Evolutionary conservation across 2,329 filamentous ascomycete species (phyloP), one percentile per base, ranked within the genome.

Genomic region (Cladosporium sp.): DNA sequence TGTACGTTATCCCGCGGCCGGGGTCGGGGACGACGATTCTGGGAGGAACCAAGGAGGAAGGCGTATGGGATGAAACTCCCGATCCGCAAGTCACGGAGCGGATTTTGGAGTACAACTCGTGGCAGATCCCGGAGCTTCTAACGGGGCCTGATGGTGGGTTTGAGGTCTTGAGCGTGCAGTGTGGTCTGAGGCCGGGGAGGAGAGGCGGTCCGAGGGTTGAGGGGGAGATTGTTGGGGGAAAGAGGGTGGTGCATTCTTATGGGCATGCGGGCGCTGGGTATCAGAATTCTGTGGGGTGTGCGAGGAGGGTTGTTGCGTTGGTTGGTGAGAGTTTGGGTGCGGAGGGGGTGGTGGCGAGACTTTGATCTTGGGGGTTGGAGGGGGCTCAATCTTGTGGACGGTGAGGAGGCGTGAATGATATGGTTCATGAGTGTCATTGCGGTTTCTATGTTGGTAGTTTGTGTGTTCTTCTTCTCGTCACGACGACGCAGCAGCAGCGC

Each of bases 211-310:
- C 67, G 49, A 70, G 72, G 55, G 59, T 73, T 12, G 72, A 74
- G 58, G 53, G 59, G 38, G 72, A 75, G 54, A 59, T 56, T 18
- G 59, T 63, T 11, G 62, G 57, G 3, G 55, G 55, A 12, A 61
- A 56, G 57, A 59, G 55, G 48, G 63, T 75, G 8, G 67, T 74
- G 32, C 73, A 76, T 67, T 61, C 66, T 45, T 77, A 76, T 67
- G 74, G 73, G 11, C 71, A 75, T 68, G 68, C 66, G 18, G 72
- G 72, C 2, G 72, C 67, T 36, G 73, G 73, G 48, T 72, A 63
- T 56, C 64, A 67, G 56, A 64, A 66, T 41, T 63, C 60, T 13
- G 49, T 65, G 13, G 63, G 63, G 5, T 49, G 48, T 45, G 59
- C 62, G 36, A 61, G 58, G 40, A 49, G 57, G 49, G 59, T 63